Conservation (phyloP, 495 filamentous ascomycete genomes). For the Wilcoxina mikolae region DNA sequence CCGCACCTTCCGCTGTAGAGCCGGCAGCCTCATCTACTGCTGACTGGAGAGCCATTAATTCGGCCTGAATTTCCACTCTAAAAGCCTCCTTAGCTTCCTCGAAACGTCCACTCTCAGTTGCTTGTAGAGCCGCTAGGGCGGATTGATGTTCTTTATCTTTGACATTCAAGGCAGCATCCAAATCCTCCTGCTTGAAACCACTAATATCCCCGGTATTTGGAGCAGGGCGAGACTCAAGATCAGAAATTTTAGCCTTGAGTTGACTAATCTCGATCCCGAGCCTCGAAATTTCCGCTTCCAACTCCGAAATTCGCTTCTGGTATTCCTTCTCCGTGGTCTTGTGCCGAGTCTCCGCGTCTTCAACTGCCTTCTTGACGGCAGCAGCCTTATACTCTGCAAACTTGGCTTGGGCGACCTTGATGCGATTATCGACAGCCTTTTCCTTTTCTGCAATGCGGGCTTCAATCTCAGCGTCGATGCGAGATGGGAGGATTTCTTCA, state of each 20-base stretch:
- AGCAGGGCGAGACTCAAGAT: neutral
- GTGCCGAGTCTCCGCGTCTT: conserved; percentile 18
- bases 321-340: conserved; percentile 15
- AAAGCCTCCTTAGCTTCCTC: conserved; percentile 18
- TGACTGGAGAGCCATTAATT: neutral
- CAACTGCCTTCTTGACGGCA: conserved; percentile 36
- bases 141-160: conserved; percentile 23
- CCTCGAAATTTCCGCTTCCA: conserved; percentile 17
- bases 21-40: conserved; percentile 2
- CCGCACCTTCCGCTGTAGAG: conserved; percentile 61
- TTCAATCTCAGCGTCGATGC: neutral
- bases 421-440: conserved; percentile 19
- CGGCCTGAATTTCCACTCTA: conserved; percentile 11
- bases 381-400: conserved; percentile 35
- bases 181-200: conserved; percentile 13
- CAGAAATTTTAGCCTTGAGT: conserved; percentile 9
- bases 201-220: neutral
- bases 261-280: conserved; percentile 19
- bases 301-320: conserved; percentile 15
- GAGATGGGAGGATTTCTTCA: conserved; percentile 4
- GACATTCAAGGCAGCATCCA: conserved; percentile 15
- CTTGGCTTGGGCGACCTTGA: conserved; percentile 20
- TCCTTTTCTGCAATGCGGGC: conserved; percentile 8
- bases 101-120: conserved; percentile 7
- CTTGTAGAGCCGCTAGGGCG: conserved; percentile 9